Evolutionary conservation across 805 yeast species (phyloP).

Genomic region (Metschnikowia noctiluminum): DNA sequence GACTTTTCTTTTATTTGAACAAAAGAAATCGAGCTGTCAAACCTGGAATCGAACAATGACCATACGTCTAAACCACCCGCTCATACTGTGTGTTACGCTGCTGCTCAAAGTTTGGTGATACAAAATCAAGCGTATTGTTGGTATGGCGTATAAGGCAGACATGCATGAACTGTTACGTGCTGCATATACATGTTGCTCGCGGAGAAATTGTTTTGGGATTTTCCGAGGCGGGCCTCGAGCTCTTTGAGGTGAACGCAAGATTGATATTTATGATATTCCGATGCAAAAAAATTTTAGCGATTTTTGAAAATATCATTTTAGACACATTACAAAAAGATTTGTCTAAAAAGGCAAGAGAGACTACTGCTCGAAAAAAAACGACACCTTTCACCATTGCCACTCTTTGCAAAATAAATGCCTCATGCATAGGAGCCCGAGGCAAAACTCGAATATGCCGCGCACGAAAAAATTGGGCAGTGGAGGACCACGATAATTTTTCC

Average conservation of each 20-base stretch:
- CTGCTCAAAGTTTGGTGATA: background rate
- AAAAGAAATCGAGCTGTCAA: too few species aligned
- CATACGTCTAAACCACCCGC: too few species aligned
- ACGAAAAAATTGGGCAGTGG: conserved; percentile 6
- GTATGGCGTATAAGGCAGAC: background rate
- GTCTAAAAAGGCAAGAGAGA: too few species aligned
- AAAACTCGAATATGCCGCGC: conserved; percentile 1
- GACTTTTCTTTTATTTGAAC: too few species aligned
- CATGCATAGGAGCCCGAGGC: conserved; percentile 4
- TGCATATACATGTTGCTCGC: conserved; percentile 1
- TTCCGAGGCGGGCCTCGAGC: conserved; percentile 2
- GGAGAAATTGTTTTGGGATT: background rate
- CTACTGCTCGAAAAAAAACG: background rate
- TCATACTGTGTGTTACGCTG: background rate
- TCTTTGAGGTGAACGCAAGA: too few species aligned
- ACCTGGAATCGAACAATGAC: too few species aligned
- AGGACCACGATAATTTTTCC: conserved; percentile 12
- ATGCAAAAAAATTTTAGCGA: too few species aligned
- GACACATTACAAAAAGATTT: too few species aligned
- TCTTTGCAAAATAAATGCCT: background rate
- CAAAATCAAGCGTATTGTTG: background rate
- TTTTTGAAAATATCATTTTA: too few species aligned
- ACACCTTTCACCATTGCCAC: background rate
- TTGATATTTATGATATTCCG: too few species aligned
- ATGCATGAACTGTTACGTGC: background rate